phyloP scores from a whole-genome alignment of 164 flowering plant species.

The Stephania yunnanensis region DNA sequence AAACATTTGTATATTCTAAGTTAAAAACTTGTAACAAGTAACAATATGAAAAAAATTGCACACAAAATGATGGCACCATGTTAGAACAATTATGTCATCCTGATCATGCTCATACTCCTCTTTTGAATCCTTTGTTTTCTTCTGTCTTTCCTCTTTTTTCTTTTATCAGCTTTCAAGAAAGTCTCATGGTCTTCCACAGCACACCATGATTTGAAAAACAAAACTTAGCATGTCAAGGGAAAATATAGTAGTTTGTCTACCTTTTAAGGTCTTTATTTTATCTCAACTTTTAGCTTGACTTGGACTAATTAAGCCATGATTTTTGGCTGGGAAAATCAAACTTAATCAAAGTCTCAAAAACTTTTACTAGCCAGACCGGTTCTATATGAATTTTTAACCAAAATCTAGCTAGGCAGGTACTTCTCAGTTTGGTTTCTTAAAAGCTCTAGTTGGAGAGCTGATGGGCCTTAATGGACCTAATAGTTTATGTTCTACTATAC shows the following conservation, averaged over 20 bases:
- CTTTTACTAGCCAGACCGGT: background rate
- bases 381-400: background rate
- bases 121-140: background rate
- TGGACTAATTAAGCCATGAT: background rate
- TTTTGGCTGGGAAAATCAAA: background rate
- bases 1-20: background rate
- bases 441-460: background rate
- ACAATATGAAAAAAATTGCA: background rate
- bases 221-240: background rate
- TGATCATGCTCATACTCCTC: background rate
- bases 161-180: constrained; percentile 1
- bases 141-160: background rate
- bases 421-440: background rate
- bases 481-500: background rate
- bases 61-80: background rate
- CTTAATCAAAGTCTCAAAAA: background rate
- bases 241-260: background rate
- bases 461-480: background rate
- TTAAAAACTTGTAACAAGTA: background rate
- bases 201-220: background rate
- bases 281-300: background rate
- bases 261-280: background rate
- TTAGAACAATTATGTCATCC: background rate
- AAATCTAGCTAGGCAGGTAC: background rate
- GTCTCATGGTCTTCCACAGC: background rate